Evolutionary conservation across 176 grass and related monocot species (phyloP).

Genomic region (Eragrostis nindensis): DNA sequence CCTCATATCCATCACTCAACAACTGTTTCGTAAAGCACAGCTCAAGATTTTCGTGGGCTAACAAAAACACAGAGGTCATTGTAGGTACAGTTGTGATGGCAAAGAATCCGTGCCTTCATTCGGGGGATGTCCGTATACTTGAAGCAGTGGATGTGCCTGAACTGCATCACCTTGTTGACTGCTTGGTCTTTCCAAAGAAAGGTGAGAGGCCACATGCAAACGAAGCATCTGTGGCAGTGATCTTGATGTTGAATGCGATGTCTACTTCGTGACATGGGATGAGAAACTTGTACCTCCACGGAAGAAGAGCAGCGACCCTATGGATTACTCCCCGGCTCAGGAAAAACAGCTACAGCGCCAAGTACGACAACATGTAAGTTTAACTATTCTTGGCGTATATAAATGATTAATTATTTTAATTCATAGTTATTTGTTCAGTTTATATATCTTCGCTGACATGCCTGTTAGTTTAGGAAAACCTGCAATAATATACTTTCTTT

Average conservation of each 20-base stretch:
- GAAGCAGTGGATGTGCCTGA: constrained; percentile 79
- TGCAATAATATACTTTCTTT: too few relatives aligned
- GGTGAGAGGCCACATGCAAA: constrained; percentile 85
- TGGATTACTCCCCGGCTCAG: constrained; percentile 71
- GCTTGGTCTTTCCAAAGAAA: constrained; percentile 78
- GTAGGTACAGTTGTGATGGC: constrained; percentile 79
- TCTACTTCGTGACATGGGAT: constrained; percentile 94
- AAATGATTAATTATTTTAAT: not conserved
- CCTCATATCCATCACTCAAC: constrained; percentile 54
- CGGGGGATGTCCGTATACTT: constrained; percentile 81
- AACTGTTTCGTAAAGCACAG: constrained; percentile 71
- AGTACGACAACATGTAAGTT: constrained; percentile 53
- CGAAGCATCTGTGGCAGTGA: constrained; percentile 91
- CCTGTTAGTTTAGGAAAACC: too few relatives aligned
- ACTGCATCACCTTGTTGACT: constrained; percentile 81
- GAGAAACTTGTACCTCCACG: constrained; percentile 73
- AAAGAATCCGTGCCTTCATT: constrained; percentile 92
- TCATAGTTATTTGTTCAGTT: too few relatives aligned
- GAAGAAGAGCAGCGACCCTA: constrained; percentile 71
- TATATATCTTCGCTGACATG: too few relatives aligned
- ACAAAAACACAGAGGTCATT: constrained; percentile 56
- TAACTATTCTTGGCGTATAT: not conserved
- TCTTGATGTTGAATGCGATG: constrained; percentile 91
- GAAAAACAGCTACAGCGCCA: constrained; percentile 26
- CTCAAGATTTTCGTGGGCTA: constrained; percentile 41